Percentiles rank a stretch among this genome's conserved stretches.
These are phyloP conservation scores for Rubia balearica DNA, from an alignment of 305 asterid genomes.

Conservation along the genomic window DNA sequence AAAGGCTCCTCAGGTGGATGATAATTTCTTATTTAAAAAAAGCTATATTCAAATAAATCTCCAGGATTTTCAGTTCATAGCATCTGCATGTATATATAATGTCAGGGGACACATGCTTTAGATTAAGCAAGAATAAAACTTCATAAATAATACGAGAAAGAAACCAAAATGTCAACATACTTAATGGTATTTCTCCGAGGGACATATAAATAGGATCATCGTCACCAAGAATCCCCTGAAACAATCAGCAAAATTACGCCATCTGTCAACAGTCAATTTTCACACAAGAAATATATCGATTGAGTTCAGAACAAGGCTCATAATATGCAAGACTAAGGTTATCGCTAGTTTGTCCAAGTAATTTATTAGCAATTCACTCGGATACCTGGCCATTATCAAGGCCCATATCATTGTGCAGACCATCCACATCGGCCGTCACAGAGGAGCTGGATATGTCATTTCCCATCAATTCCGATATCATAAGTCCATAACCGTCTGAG, in stretches of 20 bases:
- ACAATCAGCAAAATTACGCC: constrained; percentile 22
- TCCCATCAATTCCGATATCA: constrained; percentile 83
- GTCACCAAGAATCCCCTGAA: constrained; percentile 90
- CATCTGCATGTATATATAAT: not conserved
- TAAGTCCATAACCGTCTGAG: constrained; percentile 92
- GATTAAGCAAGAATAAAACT: constrained; percentile 11
- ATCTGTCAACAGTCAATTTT: constrained; percentile 8
- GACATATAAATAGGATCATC: constrained; percentile 95
- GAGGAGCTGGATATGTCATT: constrained; percentile 67
- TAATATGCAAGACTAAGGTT: not conserved
- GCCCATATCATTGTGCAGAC: constrained; percentile 68
- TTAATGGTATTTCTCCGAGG: constrained; percentile 88
- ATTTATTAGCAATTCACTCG: constrained; percentile 18
- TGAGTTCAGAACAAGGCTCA: not conserved
- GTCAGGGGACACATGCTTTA: not conserved
- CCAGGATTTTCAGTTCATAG: not conserved
- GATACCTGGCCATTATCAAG: constrained; percentile 76
- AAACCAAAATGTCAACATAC: constrained; percentile 42
- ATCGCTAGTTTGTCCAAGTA: constrained; percentile 10
- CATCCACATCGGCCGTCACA: constrained; percentile 53
- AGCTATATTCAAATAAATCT: not conserved
- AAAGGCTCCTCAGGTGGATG: not conserved
- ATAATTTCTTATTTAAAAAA: not conserved
- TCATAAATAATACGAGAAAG: constrained; percentile 8
- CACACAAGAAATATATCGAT: not conserved